These are phyloP conservation scores for Fonsecaea nubica DNA, from an alignment of 2,329 filamentous ascomycete species.

Conservation along the genomic window DNA sequence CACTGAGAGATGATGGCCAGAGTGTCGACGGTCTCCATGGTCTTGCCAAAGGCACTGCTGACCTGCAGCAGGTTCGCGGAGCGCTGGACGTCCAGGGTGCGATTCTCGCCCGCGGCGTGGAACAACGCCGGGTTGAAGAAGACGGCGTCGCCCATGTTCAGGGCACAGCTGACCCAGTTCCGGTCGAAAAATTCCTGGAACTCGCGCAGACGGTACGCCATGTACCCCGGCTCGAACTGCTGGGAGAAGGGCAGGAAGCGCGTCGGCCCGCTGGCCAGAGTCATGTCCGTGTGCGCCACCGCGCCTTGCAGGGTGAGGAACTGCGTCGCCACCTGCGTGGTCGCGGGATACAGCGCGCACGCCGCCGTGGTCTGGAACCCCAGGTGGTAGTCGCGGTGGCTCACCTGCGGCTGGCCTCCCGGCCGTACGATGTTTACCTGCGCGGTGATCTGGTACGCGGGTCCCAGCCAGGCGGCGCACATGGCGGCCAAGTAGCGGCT, in stretches of 20 bases:
- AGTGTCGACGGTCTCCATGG: constrained; percentile 67
- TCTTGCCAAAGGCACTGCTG: constrained; percentile 66
- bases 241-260: constrained; percentile 68
- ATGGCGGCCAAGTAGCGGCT: constrained; percentile 65
- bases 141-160: constrained; percentile 64
- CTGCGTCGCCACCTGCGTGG: constrained; percentile 62
- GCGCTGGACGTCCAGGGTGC: constrained; percentile 56
- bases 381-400: constrained; percentile 69
- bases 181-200: constrained; percentile 63
- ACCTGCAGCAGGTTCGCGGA: constrained; percentile 69
- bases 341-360: constrained; percentile 58
- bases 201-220: constrained; percentile 61
- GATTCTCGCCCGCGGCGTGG: constrained; percentile 68
- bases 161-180: constrained; percentile 60
- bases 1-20: constrained; percentile 59
- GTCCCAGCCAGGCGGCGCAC: constrained; percentile 64
- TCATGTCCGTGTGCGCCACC: constrained; percentile 68
- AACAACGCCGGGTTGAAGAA: constrained; percentile 71
- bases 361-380: constrained; percentile 63
- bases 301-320: constrained; percentile 68
- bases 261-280: constrained; percentile 64
- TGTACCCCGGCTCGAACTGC: constrained; percentile 62
- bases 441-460: constrained; percentile 65
- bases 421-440: constrained; percentile 70
- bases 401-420: constrained; percentile 63